Evolutionary conservation across 306 rosid genomes (phyloP), one percentile per base, ranked within the genome.

Genomic region (Medicago truncatula): DNA sequence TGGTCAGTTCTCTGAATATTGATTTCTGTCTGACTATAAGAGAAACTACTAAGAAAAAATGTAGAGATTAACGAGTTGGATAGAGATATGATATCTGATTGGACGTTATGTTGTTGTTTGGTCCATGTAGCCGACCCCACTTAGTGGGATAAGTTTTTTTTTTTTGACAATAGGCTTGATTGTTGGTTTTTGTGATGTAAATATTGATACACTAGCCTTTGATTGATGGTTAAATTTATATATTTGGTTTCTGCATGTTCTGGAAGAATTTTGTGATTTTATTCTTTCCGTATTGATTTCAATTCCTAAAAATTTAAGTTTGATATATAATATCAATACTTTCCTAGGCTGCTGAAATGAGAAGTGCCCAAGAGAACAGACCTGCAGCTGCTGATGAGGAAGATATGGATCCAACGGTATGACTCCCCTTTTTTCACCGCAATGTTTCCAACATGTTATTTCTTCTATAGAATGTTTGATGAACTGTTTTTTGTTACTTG

Each of bases 341-440:
- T 73, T 73, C 41, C 6, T 81, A 91, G 97, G 97, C 91, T 40
- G 90, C 92, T 68, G 84, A 80, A 17, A 9, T 67, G 21, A 72
- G 77, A 61, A 79, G 23, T 72, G 69, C 89, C 10, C 89, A 88
- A 65, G 82, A 66, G 52, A 91, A 83, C 87, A 93, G 83, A 68
- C 56, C 84, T 65, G 88, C 74, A 21, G 62, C 85, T 20, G 83
- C 73, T 70, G 83, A 34, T 34, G 38, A 34, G 38, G 38, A 94
- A 15, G 93, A 92, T 65, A 92, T 95, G 90, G 97, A 93, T 82
- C 98, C 97, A 15, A 93, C 96, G 75, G 97, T 93, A 84, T 20
- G n/a, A 38, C 64, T 74, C 13, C 9, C 5, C 9, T 62, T 25
- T 54, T 62, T 9, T 72, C 50, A 36, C 8, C 63, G 34, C 49